phyloP scores from a whole-genome alignment of 768 basidiomycete species.

The Xerocomellus intermedius region DNA sequence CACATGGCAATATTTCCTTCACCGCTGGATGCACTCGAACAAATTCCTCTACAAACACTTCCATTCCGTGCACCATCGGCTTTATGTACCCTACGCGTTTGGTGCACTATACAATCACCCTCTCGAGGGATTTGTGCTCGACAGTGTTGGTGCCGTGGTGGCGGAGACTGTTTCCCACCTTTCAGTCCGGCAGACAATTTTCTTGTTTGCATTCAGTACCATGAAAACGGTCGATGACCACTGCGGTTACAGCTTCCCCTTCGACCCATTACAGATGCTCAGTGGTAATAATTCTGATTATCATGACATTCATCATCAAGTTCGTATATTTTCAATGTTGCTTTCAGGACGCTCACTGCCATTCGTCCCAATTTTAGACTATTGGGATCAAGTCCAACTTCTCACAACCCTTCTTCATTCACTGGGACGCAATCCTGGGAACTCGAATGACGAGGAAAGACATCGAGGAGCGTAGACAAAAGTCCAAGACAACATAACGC shows the following conservation, averaged over 20 bases:
- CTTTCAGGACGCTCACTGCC: background rate
- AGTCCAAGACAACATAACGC: slow-evolving; percentile 24
- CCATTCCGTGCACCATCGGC: slow-evolving; percentile 92
- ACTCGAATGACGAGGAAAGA: slow-evolving; percentile 79
- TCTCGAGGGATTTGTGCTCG: slow-evolving; percentile 88
- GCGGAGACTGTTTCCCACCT: slow-evolving; percentile 70
- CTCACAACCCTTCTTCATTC: slow-evolving; percentile 92
- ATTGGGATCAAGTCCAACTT: slow-evolving; percentile 96
- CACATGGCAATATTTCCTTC: slow-evolving; percentile 97
- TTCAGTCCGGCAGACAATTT: slow-evolving; percentile 75
- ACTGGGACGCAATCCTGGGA: slow-evolving; percentile 86
- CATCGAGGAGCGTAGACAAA: slow-evolving; percentile 50
- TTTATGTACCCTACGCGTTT: slow-evolving; percentile 96
- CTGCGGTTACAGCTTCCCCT: slow-evolving; percentile 87
- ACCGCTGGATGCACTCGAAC: slow-evolving; percentile 88
- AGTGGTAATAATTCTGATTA: slow-evolving; percentile 92
- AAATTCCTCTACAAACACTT: slow-evolving; percentile 88
- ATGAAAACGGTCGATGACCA: slow-evolving; percentile 96
- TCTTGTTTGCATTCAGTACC: slow-evolving; percentile 82
- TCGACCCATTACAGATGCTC: slow-evolving; percentile 86
- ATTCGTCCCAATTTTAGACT: slow-evolving; percentile 5
- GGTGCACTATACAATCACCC: slow-evolving; percentile 98
- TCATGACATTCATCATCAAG: slow-evolving; percentile 98
- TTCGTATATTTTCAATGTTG: slow-evolving; percentile 28
- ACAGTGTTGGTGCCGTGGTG: slow-evolving; percentile 74